Base-by-base conservation (phyloP, 352 stramenopile species). In the Pilasporangium apinafurcum region DNA sequence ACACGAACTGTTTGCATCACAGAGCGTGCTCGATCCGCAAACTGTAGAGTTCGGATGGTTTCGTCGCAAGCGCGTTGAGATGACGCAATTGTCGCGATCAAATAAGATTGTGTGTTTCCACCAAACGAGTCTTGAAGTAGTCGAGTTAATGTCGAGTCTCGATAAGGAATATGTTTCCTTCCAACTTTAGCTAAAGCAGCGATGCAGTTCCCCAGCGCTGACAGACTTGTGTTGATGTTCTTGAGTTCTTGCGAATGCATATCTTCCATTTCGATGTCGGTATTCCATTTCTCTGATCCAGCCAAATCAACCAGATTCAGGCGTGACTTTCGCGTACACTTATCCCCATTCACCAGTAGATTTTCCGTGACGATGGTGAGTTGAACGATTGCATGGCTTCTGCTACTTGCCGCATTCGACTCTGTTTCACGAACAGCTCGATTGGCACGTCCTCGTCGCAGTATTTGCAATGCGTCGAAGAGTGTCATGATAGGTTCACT, bases 361-460 rank as follows among this genome's bases (percentile, higher is more conserved):
- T 49, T 53, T 39, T 83, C 62, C 0, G 54, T 73, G 21, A 48
- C 53, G 4, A 98, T 56, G 33, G 92, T 69, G 13, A 98, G 46
- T 33, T 95, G 93, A 0, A 98, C 66, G 29, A 98, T 96, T 12
- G 87, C 82, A 47, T 98, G 92, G 38, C 79, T 96, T 29, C 92
- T 68, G 43, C 78, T 96, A 44, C 83, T 96, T 8, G 75, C 59
- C 6, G 83, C 56, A 38, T 98, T 97, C 6, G 83, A 47, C 39
- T 95, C 77, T 0, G 90, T 97, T 46, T 87, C 80, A 3, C 80
- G 65, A 24, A 92, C 75, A 10, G 68, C 78, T 8, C 80, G 75
- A 47, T 87, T 88, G 0, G 48, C 49, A 18, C 71, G 62, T 0
- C 72, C 80, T 46, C 51, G 56, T 8, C 51, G 56, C 6, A 92